phyloP scores from a whole-genome alignment of 345 rosid genomes.

The Alliaria petiolata region DNA sequence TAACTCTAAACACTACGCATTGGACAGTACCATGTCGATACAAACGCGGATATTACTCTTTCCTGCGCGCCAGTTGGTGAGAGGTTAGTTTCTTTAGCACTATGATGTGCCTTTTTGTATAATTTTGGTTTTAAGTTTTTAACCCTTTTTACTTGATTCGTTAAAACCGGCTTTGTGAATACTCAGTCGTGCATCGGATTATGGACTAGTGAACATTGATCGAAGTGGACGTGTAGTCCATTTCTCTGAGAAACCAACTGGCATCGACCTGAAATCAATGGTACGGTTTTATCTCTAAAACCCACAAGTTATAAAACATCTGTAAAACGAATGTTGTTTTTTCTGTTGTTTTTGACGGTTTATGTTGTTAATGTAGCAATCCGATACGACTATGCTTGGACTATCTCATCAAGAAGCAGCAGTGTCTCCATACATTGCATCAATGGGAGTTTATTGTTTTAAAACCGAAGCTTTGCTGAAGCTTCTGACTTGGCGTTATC shows the following conservation, averaged over 20 bases:
- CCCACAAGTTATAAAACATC: neutral
- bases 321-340: neutral
- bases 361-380: conserved; percentile 54
- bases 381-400: conserved; percentile 65
- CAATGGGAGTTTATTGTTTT: conserved; percentile 93
- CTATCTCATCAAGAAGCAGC: conserved; percentile 63
- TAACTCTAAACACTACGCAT: conserved; percentile 27
- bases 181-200: conserved; percentile 85
- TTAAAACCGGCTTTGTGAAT: neutral
- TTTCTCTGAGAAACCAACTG: conserved; percentile 85
- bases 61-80: conserved; percentile 67
- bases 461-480: conserved; percentile 68
- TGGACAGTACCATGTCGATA: conserved; percentile 71
- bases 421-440: conserved; percentile 70
- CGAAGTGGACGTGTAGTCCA: conserved; percentile 60
- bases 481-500: conserved; percentile 71
- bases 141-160: conserved; percentile 8
- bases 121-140: neutral
- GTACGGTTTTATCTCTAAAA: conserved; percentile 30
- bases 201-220: conserved; percentile 81
- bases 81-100: conserved; percentile 62
- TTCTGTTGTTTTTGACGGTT: neutral
- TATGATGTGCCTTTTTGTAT: no score
- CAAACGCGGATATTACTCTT: conserved; percentile 76
- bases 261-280: conserved; percentile 73